These are phyloP conservation scores for Chrysanthemum seticuspe DNA, from an alignment of 129 eudicot genomes.

Conservation along the genomic window DNA sequence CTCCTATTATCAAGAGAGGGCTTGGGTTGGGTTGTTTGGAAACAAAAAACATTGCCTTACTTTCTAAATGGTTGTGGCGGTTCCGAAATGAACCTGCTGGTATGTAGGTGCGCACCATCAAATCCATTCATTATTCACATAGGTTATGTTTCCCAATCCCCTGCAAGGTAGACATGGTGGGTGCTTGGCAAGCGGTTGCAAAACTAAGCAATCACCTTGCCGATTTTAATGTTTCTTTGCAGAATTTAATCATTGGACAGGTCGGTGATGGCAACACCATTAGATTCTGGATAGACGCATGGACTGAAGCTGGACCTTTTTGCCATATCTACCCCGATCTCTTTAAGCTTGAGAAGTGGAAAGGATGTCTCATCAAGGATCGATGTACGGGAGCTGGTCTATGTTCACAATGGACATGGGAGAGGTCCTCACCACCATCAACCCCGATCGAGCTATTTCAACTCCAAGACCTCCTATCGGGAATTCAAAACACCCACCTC, in stretches of 20 bases:
- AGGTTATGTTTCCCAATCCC: background rate
- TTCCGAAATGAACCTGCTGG: background rate
- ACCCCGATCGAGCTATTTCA: background rate
- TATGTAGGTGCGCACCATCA: background rate
- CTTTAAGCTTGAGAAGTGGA: background rate
- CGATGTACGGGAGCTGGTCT: background rate
- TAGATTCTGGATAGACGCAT: background rate
- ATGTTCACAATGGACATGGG: background rate
- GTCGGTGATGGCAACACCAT: background rate
- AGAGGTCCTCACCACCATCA: background rate
- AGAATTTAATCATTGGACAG: background rate
- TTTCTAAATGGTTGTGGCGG: background rate
- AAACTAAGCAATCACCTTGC: background rate
- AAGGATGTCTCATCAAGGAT: background rate
- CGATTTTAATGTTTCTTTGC: background rate
- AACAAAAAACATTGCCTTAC: background rate
- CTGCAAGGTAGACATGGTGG: background rate
- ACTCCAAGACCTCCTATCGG: background rate
- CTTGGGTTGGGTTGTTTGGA: background rate
- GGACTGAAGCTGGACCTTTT: background rate
- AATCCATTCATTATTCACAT: background rate
- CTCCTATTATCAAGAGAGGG: background rate
- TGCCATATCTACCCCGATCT: background rate
- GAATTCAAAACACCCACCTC: background rate
- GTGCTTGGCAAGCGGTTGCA: background rate